Conservation (phyloP, 169 alveolate species). For the Perkinsus olseni region DNA sequence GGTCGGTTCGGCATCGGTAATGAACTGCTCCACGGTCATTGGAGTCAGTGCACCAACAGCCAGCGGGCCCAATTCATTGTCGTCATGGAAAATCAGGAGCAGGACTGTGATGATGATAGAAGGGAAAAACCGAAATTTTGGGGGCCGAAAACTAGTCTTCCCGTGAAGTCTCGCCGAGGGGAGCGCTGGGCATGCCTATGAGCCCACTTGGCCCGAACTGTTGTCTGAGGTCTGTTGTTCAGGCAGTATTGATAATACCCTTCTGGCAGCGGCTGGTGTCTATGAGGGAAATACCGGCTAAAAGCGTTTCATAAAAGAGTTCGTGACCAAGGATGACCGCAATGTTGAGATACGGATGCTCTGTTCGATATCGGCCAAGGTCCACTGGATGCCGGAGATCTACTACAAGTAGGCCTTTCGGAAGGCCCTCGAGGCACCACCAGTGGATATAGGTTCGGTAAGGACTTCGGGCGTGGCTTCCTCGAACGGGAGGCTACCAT, state of each 20-base stretch:
- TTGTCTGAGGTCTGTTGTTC: neutral
- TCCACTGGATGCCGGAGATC: constrained; percentile 9
- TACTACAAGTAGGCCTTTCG: neutral
- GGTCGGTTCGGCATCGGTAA: no score
- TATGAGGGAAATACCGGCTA: neutral
- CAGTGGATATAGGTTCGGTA: neutral
- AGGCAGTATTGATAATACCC: neutral
- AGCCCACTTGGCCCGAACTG: no score
- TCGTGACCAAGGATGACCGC: neutral
- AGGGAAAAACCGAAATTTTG: no score
- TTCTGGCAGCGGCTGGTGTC: neutral
- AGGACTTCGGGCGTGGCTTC: constrained; percentile 7
- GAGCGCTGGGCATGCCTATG: no score
- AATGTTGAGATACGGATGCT: constrained; percentile 4
- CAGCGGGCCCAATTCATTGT: no score
- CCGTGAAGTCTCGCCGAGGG: no score
- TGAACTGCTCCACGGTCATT: no score
- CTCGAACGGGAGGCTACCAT: neutral
- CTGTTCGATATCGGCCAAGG: neutral
- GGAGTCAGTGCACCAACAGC: no score
- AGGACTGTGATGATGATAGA: no score
- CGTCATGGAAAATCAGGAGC: no score
- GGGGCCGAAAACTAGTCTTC: no score
- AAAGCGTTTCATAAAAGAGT: neutral
- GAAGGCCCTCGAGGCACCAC: neutral